Base-by-base conservation (phyloP, 192 early-diverging fungal species). In the Entomortierella beljakovae region DNA sequence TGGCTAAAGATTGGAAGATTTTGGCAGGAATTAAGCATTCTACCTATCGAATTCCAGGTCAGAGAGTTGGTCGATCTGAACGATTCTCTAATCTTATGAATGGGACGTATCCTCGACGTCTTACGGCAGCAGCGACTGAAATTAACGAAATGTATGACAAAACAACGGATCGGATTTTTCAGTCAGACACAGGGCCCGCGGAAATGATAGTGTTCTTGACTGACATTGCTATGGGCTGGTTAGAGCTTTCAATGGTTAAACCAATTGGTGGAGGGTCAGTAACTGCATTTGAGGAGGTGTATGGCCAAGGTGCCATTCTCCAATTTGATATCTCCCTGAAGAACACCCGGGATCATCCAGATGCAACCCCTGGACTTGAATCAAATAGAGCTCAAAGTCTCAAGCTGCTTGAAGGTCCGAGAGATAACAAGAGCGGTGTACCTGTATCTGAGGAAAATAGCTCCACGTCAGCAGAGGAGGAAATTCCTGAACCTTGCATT, bases 1-100 rank as follows among this genome's bases (percentile, higher is more conserved):
- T 69, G n/a, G 66, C 67, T 1, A 79, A 79, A 42, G 57, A 69
- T n/a, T 79, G 75, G 67, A 79, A 65, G 38, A 35, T 79, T 2
- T 37, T 79, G 48, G n/a, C 53, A 10, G 13, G 20, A 6, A 62
- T 70, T n/a, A 62, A 42, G 29, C 34, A 35, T 1, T 25, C 61
- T 31, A 48, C 55, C 16, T 70, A 54, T 38, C 61, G 75, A 13
- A 79, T 79, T 26, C 75, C 75, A 3, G 75, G 75, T 1, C 75
- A 70, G 34, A 69, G 43, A 20, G 56, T 79, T n/a, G 61, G 55
- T 3, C 54, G 61, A 29, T 64, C 75, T 16, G 75, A 79, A 40
- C 38, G 67, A 25, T 79, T 79, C 28, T 33, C 55, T 5, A 28
- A 13, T 1, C 6, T 69, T 22, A 63, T 79, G 75, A 52, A 57